phyloP scores from a whole-genome alignment of 257 asterid species.

The Osmanthus fragrans region DNA sequence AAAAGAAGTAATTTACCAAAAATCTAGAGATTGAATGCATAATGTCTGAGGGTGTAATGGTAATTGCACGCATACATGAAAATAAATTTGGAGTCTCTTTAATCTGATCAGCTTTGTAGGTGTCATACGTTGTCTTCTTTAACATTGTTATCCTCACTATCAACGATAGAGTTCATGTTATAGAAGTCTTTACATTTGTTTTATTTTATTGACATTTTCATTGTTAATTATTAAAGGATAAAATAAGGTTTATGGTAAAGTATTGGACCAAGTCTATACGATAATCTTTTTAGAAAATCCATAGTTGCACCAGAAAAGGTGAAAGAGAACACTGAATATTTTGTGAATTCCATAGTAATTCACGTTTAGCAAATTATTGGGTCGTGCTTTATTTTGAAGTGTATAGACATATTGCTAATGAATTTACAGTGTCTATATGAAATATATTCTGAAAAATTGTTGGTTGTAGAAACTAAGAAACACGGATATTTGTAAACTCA shows the following conservation, averaged over 20 bases:
- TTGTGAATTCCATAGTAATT: too few species aligned
- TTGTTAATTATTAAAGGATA: background rate
- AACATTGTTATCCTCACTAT: conserved; percentile 30
- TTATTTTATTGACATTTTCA: background rate
- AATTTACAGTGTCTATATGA: too few species aligned
- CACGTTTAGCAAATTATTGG: too few species aligned
- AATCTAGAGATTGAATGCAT: background rate
- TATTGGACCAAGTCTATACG: background rate
- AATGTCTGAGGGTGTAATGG: background rate
- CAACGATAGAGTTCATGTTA: background rate
- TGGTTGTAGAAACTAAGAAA: too few species aligned
- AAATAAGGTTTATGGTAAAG: background rate
- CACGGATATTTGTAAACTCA: too few species aligned
- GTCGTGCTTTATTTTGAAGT: too few species aligned
- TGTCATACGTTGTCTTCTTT: conserved; percentile 26
- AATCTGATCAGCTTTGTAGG: conserved; percentile 11
- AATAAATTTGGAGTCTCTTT: conserved; percentile 12
- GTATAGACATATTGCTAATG: too few species aligned
- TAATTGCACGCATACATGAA: conserved; percentile 6
- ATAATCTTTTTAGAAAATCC: background rate
- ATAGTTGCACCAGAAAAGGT: background rate
- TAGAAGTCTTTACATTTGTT: background rate
- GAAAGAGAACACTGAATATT: background rate
- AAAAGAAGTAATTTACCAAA: background rate
- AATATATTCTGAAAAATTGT: too few species aligned